Evolutionary conservation across 177 flowering plant species (phyloP), one percentile per base, ranked within the genome.

Genomic region (Vitis hybrid): DNA sequence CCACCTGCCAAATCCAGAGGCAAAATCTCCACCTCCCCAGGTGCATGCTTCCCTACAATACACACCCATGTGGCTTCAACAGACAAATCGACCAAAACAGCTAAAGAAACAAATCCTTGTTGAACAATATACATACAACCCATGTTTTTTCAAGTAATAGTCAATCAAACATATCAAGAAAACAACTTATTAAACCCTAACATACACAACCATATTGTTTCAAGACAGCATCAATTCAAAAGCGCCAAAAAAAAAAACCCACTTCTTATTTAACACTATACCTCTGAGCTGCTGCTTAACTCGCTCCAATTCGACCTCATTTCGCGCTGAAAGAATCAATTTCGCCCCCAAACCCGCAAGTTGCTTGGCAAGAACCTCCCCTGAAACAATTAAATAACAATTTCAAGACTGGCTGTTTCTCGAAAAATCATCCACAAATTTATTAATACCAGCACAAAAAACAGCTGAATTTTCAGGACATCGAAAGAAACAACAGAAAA

Each of bases 251-350:
- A 21, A 18, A 23, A 21, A 18, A 60, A 14, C 12, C 18, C 13
- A 39, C 39, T 32, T 48, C 56, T n/a, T 23, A 26, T 18, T 50
- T 30, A 56, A 65, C 62, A 45, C 70, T 68, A 51, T 79, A 91
- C 99, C 99, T 58, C 72, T 74, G 51, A 95, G 96, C 68, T 87
- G 83, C 12, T 74, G 70, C 82, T 80, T 93, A 73, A 95, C 98
- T 61, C 90, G 81, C 77, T 90, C 87, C 68, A 95, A 70, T 64
- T 91, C 99, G 76, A 81, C 84, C 83, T 88, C 94, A 80, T 82
- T 90, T 54, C 98, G 80, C 14, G 99, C 93, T 73, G 98, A 93
- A 71, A 95, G 73, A 26, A 95, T 91, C 64, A 95, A 90, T 79
- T 90, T 95, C 62, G 98, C 97, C 64, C 97, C 98, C 71, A 91